Percentiles rank a stretch among this genome's conserved stretches.
Conservation (phyloP, 345 rosid genomes). For the Eucalyptus brandiana region DNA sequence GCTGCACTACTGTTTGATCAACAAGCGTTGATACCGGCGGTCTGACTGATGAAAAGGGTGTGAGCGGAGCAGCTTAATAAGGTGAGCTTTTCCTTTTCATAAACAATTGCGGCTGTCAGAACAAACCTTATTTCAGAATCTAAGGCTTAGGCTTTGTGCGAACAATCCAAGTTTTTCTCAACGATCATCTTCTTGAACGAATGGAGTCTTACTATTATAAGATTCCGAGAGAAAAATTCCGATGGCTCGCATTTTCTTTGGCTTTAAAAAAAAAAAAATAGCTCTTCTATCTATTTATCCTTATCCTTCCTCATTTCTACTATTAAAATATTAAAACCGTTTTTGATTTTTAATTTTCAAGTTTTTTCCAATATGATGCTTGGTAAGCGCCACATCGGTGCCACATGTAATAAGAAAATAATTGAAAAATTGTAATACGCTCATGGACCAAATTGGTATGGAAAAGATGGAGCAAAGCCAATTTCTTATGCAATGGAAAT, state of each 20-base stretch:
- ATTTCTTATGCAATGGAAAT: background rate
- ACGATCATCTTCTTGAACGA: background rate
- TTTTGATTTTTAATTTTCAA: too few species aligned
- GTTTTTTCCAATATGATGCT: too few species aligned
- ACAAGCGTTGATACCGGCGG: background rate
- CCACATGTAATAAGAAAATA: too few species aligned
- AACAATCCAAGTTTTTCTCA: background rate
- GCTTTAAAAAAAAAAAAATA: background rate
- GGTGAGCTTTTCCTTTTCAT: background rate
- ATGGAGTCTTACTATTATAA: background rate
- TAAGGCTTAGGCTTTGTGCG: background rate
- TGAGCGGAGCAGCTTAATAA: background rate
- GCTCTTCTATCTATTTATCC: too few species aligned
- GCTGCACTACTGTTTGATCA: background rate
- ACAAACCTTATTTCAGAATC: background rate
- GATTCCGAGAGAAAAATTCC: background rate
- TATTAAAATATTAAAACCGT: too few species aligned
- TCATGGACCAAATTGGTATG: background rate
- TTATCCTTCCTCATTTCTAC: too few species aligned
- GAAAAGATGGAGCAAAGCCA: background rate
- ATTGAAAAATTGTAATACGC: too few species aligned
- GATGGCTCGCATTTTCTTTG: background rate
- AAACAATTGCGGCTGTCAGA: background rate
- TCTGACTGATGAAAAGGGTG: background rate
- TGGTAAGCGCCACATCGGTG: too few species aligned